Percentiles rank a stretch among this genome's conserved stretches.
Conservation (phyloP, 2,329 filamentous ascomycete genomes). For the Cercospora sp. region DNA sequence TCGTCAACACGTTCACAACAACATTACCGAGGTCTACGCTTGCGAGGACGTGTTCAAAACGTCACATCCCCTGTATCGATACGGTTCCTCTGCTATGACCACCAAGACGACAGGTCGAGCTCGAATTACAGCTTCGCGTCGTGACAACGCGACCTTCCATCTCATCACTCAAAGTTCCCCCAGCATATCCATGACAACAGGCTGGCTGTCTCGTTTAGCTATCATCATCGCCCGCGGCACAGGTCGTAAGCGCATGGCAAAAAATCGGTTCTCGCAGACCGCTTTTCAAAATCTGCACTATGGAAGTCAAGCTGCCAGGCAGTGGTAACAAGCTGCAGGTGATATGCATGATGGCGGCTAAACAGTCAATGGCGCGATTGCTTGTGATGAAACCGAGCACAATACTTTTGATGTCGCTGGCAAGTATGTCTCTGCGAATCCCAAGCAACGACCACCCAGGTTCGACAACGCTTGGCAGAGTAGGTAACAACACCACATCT, state of each 20-base stretch:
- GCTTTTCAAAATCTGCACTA: not conserved
- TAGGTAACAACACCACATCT: too few species aligned
- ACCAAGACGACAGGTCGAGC: not conserved
- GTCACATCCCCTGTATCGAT: constrained; percentile 4
- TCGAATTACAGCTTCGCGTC: not conserved
- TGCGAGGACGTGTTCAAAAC: not conserved
- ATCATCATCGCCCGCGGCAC: not conserved
- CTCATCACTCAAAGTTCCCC: not conserved
- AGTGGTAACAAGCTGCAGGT: not conserved
- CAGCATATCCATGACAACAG: not conserved
- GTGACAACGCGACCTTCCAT: not conserved
- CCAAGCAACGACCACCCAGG: too few species aligned
- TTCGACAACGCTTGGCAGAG: too few species aligned
- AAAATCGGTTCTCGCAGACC: constrained; percentile 2
- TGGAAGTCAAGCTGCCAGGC: not conserved
- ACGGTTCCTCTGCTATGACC: not conserved
- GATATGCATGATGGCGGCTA: not conserved
- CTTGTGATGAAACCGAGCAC: too few species aligned
- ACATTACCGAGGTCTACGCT: not conserved
- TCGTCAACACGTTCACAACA: not conserved
- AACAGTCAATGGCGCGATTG: not conserved
- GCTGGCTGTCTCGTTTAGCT: not conserved
- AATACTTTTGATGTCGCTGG: too few species aligned
- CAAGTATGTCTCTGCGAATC: too few species aligned
- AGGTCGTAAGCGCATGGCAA: constrained; percentile 1